These are phyloP conservation scores for Wallemia hederae DNA, from an alignment of 1,284 basidiomycete genomes.

Conservation along the genomic window DNA sequence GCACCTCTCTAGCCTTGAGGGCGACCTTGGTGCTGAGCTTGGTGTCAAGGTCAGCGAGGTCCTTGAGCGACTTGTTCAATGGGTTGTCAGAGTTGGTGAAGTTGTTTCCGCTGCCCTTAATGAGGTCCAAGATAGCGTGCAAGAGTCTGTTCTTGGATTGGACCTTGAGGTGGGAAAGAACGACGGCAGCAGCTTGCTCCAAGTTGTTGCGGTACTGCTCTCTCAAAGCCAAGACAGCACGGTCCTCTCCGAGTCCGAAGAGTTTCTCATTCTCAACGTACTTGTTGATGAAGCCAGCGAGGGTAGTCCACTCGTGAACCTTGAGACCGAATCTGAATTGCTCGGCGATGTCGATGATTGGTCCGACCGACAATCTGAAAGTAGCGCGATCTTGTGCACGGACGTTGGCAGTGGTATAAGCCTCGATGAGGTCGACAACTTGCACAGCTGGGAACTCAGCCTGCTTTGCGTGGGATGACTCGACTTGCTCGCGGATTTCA, in stretches of 20 bases:
- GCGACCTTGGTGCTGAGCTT: conserved; percentile 65
- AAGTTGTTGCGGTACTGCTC: conserved; percentile 78
- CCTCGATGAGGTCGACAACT: conserved; percentile 55
- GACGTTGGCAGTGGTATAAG: conserved; percentile 54
- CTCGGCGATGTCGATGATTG: conserved; percentile 49
- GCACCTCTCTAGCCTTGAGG: conserved; percentile 86
- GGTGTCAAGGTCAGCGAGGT: conserved; percentile 56
- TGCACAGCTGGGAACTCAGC: conserved; percentile 60
- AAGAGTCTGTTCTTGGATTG: conserved; percentile 75
- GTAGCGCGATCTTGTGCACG: conserved; percentile 44
- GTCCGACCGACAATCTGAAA: conserved; percentile 39
- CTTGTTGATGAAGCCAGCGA: conserved; percentile 37
- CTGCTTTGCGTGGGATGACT: conserved; percentile 37
- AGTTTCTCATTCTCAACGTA: conserved; percentile 68
- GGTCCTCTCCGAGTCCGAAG: conserved; percentile 53
- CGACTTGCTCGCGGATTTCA: conserved; percentile 45
- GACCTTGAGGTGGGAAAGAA: conserved; percentile 84
- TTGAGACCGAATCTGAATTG: conserved; percentile 58
- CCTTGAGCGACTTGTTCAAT: conserved; percentile 41
- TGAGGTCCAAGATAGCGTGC: conserved; percentile 54
- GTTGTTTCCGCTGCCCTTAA: conserved; percentile 39
- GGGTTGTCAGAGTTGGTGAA: conserved; percentile 39
- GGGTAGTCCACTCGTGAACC: conserved; percentile 49
- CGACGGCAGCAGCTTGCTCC: conserved; percentile 58
- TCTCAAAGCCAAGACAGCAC: conserved; percentile 66